Conservation (phyloP, 352 stramenopile genomes). For the Phytophthora rubi region DNA sequence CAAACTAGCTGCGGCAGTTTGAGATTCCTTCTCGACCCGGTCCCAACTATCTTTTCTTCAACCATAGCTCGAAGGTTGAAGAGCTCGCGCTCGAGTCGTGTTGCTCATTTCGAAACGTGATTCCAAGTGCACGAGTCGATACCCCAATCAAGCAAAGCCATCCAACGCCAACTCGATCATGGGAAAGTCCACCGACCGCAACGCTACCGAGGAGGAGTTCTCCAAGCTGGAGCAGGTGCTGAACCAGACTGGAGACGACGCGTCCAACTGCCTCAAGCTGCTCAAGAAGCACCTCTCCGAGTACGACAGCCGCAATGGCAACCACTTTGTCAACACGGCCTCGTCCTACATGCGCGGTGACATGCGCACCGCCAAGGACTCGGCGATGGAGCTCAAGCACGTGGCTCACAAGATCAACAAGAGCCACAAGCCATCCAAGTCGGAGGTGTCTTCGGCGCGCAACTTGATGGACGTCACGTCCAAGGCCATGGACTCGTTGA, state of each 20-base stretch:
- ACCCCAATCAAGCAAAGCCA: neutral
- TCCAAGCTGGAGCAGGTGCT: constrained; percentile 35
- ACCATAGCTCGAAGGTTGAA: neutral
- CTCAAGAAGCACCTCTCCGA: constrained; percentile 35
- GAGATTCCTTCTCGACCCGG: neutral
- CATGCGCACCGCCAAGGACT: constrained; percentile 37
- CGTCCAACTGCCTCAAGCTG: constrained; percentile 25
- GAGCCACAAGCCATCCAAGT: constrained; percentile 25
- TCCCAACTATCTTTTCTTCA: neutral
- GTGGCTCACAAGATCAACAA: constrained; percentile 26
- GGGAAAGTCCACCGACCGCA: constrained; percentile 26
- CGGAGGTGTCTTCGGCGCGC: constrained; percentile 24
- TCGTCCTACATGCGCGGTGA: constrained; percentile 32
- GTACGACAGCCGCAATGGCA: constrained; percentile 39
- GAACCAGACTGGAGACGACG: constrained; percentile 28
- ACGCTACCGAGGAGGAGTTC: constrained; percentile 30
- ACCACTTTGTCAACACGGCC: constrained; percentile 35
- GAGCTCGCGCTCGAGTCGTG: neutral
- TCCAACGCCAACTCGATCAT: constrained; percentile 11
- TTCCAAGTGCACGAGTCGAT: constrained; percentile 27
- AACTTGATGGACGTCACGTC: constrained; percentile 31
- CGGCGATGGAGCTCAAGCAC: constrained; percentile 31
- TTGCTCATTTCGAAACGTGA: constrained; percentile 35
- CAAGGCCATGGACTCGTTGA: constrained; percentile 26
- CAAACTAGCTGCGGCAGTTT: neutral